A percentile compares a stretch with the other conserved stretches of the same genome.
phyloP scores from a whole-genome alignment of 2,329 filamentous ascomycete genomes.

The Venturia asperata region DNA sequence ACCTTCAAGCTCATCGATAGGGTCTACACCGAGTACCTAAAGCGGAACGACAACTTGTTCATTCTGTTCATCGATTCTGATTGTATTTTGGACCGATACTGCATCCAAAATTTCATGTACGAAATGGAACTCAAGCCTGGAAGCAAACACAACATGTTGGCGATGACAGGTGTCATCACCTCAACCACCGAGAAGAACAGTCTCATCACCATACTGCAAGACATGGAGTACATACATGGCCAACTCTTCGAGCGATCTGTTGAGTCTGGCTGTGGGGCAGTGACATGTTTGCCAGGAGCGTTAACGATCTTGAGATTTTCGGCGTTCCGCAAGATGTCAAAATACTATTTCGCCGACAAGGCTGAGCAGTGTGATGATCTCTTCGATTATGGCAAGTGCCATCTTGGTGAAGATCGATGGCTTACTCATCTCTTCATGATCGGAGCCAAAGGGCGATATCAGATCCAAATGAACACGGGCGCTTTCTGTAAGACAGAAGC shows the following conservation, averaged over 20 bases:
- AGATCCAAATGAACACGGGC: constrained; percentile 95
- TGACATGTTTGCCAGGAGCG: constrained; percentile 92
- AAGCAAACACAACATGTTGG: constrained; percentile 85
- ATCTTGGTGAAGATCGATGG: constrained; percentile 93
- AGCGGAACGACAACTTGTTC: constrained; percentile 84
- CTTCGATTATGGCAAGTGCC: constrained; percentile 94
- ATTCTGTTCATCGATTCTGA: constrained; percentile 97
- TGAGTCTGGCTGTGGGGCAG: constrained; percentile 86
- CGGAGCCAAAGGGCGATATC: constrained; percentile 82
- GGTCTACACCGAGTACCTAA: constrained; percentile 80
- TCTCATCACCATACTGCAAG: constrained; percentile 84
- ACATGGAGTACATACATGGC: constrained; percentile 97
- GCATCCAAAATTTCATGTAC: constrained; percentile 95
- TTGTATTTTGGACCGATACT: constrained; percentile 84
- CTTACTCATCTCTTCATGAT: constrained; percentile 99
- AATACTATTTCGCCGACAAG: constrained; percentile 97
- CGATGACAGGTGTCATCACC: constrained; percentile 96
- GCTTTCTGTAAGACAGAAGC: constrained; percentile 98
- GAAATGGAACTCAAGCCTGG: constrained; percentile 97
- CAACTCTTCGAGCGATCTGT: constrained; percentile 94
- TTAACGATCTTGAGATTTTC: constrained; percentile 93
- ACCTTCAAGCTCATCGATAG: constrained; percentile 92
- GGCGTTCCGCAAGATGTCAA: constrained; percentile 92
- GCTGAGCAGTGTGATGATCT: constrained; percentile 91
- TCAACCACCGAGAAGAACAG: constrained; percentile 84